Conservation (phyloP, 805 yeast genomes). For the Metschnikowia reukaufii region DNA sequence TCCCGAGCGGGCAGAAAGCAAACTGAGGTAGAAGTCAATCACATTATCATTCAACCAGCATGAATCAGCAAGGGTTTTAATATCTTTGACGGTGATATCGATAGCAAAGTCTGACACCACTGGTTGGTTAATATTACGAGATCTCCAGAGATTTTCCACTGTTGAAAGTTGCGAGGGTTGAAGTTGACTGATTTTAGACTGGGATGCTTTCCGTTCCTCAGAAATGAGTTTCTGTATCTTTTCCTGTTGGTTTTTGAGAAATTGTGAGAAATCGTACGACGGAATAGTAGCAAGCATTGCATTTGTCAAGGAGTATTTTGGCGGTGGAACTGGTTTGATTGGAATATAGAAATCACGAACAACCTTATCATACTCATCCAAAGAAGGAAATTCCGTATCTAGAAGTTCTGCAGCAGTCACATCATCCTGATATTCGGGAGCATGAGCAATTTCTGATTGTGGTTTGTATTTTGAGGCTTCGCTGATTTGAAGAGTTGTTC, state of each 20-base stretch:
- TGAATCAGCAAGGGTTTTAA: conserved; percentile 66
- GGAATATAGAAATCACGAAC: conserved; percentile 24
- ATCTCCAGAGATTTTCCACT: conserved; percentile 36
- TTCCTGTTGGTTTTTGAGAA: conserved; percentile 14
- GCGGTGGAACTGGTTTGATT: conserved; percentile 19
- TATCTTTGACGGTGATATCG: conserved; percentile 64
- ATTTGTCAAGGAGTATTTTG: conserved; percentile 22
- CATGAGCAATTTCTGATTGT: background rate
- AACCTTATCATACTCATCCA: conserved; percentile 21
- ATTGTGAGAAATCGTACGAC: conserved; percentile 12
- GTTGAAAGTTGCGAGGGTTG: conserved; percentile 26
- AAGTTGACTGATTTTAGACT: conserved; percentile 21
- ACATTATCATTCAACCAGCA: conserved; percentile 90
- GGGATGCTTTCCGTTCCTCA: conserved; percentile 17
- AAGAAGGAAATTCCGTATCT: conserved; percentile 8
- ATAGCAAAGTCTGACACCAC: conserved; percentile 45
- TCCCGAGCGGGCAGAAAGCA: conserved; percentile 46
- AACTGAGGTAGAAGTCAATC: conserved; percentile 74
- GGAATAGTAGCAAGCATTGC: conserved; percentile 19
- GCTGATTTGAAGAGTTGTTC: conserved; percentile 17
- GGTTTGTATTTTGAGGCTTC: conserved; percentile 9
- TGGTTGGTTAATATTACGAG: conserved; percentile 22
- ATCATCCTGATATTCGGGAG: conserved; percentile 1
- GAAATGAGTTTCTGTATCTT: conserved; percentile 16
- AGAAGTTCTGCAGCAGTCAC: conserved; percentile 13